These are phyloP conservation scores for Phytophthora cryptogea DNA, from an alignment of 352 stramenopile genomes.

Conservation along the genomic window DNA sequence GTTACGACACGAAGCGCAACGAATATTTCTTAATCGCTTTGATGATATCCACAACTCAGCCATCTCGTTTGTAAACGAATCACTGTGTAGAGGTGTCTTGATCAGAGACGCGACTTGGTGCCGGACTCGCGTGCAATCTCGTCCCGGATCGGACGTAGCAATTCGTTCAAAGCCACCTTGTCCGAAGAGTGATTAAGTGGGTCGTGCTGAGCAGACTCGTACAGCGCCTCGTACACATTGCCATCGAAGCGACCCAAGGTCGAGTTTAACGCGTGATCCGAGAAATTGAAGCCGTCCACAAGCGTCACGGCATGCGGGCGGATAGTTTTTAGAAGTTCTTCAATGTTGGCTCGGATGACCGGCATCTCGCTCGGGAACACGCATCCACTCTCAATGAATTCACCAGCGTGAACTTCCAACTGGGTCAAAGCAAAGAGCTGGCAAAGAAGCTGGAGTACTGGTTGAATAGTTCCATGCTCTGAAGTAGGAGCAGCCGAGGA, in stretches of 20 bases:
- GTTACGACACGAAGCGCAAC: neutral
- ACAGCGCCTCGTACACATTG: conserved; percentile 75
- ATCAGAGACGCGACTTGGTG: conserved; percentile 39
- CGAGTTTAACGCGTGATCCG: conserved; percentile 74
- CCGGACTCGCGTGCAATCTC: conserved; percentile 35
- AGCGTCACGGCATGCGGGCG: conserved; percentile 73
- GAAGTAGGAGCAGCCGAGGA: conserved; percentile 29
- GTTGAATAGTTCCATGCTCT: conserved; percentile 29
- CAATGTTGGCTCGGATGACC: conserved; percentile 54
- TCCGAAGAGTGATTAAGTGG: conserved; percentile 64
- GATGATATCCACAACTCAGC: neutral
- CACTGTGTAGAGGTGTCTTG: neutral
- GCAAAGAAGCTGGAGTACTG: conserved; percentile 61
- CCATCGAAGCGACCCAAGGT: conserved; percentile 74
- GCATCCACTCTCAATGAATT: conserved; percentile 70
- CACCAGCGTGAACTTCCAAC: conserved; percentile 59
- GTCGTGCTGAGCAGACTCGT: conserved; percentile 61
- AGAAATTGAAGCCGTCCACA: conserved; percentile 83
- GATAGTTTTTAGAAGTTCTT: conserved; percentile 53
- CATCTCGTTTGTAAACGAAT: neutral
- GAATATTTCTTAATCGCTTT: neutral
- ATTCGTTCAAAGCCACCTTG: conserved; percentile 65
- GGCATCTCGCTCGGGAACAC: conserved; percentile 51
- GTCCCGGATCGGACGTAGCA: conserved; percentile 64
- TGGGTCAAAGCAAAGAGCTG: conserved; percentile 78